Evolutionary conservation across 345 rosid species (phyloP), one percentile per base, ranked within the genome.

Genomic region (Durio zibethinus): DNA sequence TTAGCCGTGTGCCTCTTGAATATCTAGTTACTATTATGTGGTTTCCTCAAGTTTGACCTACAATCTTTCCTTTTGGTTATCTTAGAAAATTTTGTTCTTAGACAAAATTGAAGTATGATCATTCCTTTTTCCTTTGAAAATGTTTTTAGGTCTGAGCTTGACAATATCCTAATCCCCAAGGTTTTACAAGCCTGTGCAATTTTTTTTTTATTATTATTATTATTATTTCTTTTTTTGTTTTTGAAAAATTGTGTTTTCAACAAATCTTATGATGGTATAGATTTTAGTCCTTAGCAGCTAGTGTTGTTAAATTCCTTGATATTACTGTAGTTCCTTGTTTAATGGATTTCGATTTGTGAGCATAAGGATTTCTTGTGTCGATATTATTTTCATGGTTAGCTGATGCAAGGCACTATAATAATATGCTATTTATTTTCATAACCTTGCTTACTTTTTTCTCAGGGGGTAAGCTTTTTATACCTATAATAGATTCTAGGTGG

Each of bases 131-230:
- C 42, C 18, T 71, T 23, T 18, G 12, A 31, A 50, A 50, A 60
- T 50, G 43, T 71, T 50, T 69, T 71, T 4, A 71, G 50, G 74
- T 52, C 16, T 20, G 42, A 48, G 59, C 74, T 48, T 70, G 57
- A 29, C 4, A 3, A 4, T 70, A 4, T 29, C 42, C 15, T 8
- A 16, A 50, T 31, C n/a, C 43, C 42, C 27, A 18, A 20, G 10
- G 9, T 50, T 29, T 48, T 50, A 10, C 29, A 20, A 1, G 14
- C 3, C 23, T 47, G 7, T 1, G 1, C 4, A 27, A 70, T 70
- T 16, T 70, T 14, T 27, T 8, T 70, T 70, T n/a, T n/a, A n/a
- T n/a, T n/a, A n/a, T n/a, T n/a, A n/a, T n/a, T n/a, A n/a, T n/a
- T n/a, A n/a, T n/a, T n/a, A n/a, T n/a, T n/a, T n/a, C n/a, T n/a